Evolutionary conservation across 768 basidiomycete species (phyloP).

Genomic region (Galerina marginata): DNA sequence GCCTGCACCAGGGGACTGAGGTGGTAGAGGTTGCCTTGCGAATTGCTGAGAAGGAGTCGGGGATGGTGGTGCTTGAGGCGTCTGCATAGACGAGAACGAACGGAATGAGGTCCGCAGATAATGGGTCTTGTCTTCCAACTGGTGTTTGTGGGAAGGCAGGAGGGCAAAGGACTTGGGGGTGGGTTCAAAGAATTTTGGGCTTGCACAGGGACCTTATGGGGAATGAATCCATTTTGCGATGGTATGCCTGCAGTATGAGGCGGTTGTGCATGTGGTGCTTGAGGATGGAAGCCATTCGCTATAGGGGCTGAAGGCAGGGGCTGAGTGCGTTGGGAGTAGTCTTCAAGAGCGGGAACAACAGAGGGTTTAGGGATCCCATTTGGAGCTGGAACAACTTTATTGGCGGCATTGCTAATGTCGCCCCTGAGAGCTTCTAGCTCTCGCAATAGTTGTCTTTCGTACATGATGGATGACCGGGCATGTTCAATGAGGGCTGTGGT

Average conservation of each 20-base stretch:
- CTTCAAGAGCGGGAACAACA: conserved; percentile 68
- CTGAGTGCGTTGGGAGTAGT: conserved; percentile 46
- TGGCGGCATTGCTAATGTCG: conserved; percentile 73
- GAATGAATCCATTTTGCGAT: conserved; percentile 30
- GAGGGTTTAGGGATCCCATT: conserved; percentile 66
- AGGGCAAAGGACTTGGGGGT: conserved; percentile 22
- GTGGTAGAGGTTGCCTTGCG: conserved; percentile 26
- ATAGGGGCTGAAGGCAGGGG: conserved; percentile 34
- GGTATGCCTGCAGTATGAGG: conserved; percentile 40
- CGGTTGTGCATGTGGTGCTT: conserved; percentile 32
- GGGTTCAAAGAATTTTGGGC: conserved; percentile 19
- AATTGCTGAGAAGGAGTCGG: conserved; percentile 23
- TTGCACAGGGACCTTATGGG: conserved; percentile 29
- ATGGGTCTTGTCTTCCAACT: conserved; percentile 28
- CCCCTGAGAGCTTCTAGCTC: conserved; percentile 86
- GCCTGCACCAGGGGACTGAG: conserved; percentile 55
- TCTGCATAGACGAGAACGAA: conserved; percentile 24
- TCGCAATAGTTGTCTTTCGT: conserved; percentile 85
- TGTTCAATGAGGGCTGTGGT: conserved; percentile 91
- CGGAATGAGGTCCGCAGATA: conserved; percentile 35
- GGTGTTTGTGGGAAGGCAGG: conserved; percentile 30
- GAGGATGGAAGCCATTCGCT: conserved; percentile 37
- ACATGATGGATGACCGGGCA: conserved; percentile 89
- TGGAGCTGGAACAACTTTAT: conserved; percentile 55
- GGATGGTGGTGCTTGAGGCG: conserved; percentile 17